Evolutionary conservation across 1,139 yeast species (phyloP).

Genomic region (Pichia sp.): DNA sequence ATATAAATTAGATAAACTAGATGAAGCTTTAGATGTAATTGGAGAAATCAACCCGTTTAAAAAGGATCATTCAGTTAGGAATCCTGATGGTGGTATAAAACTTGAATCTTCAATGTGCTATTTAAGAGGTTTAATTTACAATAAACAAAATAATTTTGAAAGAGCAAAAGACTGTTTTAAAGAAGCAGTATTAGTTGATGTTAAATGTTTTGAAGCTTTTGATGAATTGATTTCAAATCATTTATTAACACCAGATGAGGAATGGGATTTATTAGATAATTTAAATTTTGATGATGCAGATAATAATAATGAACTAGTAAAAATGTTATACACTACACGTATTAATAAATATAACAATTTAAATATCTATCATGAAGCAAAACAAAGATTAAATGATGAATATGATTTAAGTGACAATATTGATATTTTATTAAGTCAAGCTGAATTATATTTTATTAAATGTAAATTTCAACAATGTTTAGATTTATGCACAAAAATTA

Average conservation of each 20-base stretch:
- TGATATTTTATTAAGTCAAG: conserved; percentile 63
- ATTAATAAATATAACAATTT: conserved; percentile 68
- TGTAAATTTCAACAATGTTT: conserved; percentile 77
- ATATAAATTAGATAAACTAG: conserved; percentile 71
- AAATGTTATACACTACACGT: conserved; percentile 66
- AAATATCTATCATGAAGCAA: conserved; percentile 58
- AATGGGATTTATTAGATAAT: conserved; percentile 69
- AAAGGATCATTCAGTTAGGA: conserved; percentile 30
- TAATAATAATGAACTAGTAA: conserved; percentile 74
- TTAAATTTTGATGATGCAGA: conserved; percentile 72
- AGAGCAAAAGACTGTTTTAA: conserved; percentile 81
- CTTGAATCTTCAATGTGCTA: conserved; percentile 84
- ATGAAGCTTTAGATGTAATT: conserved; percentile 79
- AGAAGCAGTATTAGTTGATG: conserved; percentile 84
- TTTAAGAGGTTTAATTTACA: conserved; percentile 75
- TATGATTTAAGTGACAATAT: conserved; percentile 62
- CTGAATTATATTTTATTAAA: conserved; percentile 68
- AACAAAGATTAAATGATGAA: conserved; percentile 58
- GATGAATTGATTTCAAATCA: conserved; percentile 69
- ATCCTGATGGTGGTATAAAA: conserved; percentile 70
- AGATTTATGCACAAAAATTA: conserved; percentile 59
- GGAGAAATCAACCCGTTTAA: conserved; percentile 79
- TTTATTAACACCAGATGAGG: conserved; percentile 77
- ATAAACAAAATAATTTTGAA: conserved; percentile 79
- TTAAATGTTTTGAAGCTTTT: conserved; percentile 90